These are phyloP conservation scores for Dothideomycetes sp. DNA, from an alignment of 2,329 filamentous ascomycete genomes.

Conservation along the genomic window DNA sequence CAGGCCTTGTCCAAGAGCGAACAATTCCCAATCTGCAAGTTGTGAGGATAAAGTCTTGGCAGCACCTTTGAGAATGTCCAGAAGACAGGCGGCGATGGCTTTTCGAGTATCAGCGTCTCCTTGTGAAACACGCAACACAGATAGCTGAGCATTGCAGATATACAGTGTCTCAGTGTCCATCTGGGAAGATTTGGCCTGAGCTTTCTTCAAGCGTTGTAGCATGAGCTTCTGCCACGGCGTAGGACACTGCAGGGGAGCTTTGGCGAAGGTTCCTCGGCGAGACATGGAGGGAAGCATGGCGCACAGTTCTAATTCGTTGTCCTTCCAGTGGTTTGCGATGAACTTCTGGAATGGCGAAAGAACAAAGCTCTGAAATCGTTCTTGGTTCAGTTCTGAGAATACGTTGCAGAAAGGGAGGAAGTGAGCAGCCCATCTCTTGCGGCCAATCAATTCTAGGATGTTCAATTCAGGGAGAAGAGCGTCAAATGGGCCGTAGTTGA, in stretches of 20 bases:
- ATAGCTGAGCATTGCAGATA: slow-evolving; percentile 11
- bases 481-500: slow-evolving; percentile 72
- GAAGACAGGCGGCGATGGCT: slow-evolving; percentile 2
- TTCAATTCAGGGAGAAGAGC: slow-evolving; percentile 62
- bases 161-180: slow-evolving; percentile 1
- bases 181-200: not conserved
- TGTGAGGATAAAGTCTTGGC: not conserved
- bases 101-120: slow-evolving; percentile 8
- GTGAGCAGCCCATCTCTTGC: slow-evolving; percentile 56
- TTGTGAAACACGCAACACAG: slow-evolving; percentile 7
- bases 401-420: slow-evolving; percentile 83
- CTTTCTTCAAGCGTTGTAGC: slow-evolving; percentile 11
- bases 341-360: slow-evolving; percentile 79
- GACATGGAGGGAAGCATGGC: slow-evolving; percentile 56
- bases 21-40: slow-evolving; percentile 9
- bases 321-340: slow-evolving; percentile 61
- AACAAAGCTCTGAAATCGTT: slow-evolving; percentile 70
- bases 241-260: slow-evolving; percentile 34
- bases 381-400: slow-evolving; percentile 62
- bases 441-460: slow-evolving; percentile 55
- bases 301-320: slow-evolving; percentile 59
- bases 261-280: slow-evolving; percentile 42
- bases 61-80: slow-evolving; percentile 1
- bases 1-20: slow-evolving; percentile 13
- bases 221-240: slow-evolving; percentile 55